Percentiles rank a stretch among this genome's conserved stretches.
phyloP scores from a whole-genome alignment of 73 alveolate genomes.

The Paramecium biaurelia region DNA sequence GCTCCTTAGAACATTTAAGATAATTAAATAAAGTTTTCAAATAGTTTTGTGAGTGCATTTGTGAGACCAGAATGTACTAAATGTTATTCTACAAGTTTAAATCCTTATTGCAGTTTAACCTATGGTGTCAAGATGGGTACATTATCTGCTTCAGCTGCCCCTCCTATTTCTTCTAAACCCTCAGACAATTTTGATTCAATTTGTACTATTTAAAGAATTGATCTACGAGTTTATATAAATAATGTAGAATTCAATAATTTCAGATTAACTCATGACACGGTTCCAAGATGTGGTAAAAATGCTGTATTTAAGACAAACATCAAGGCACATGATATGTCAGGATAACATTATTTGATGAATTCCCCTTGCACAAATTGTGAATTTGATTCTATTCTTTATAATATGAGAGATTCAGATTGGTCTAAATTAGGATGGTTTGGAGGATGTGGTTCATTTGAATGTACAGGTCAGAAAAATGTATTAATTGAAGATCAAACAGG shows the following conservation, averaged over 20 bases:
- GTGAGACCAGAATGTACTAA: conserved; percentile 11
- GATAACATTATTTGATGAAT: conserved; percentile 29
- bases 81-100: not conserved
- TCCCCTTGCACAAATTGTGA: conserved; percentile 37
- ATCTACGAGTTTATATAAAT: conserved; percentile 38
- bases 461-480: conserved; percentile 57
- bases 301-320: not conserved
- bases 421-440: conserved; percentile 61
- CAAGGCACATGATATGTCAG: conserved; percentile 49
- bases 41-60: not conserved
- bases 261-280: not conserved
- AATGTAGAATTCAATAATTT: conserved; percentile 52
- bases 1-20: not conserved
- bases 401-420: conserved; percentile 24
- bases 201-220: conserved; percentile 23
- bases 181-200: not conserved
- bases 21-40: not conserved
- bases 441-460: conserved; percentile 63
- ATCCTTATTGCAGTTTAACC: not conserved
- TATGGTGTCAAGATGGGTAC: conserved; percentile 35
- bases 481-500: conserved; percentile 55
- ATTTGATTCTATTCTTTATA: conserved; percentile 12
- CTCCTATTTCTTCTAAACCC: conserved; percentile 3
- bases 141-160: conserved; percentile 6
- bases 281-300: conserved; percentile 35